Evolutionary conservation across 2,329 filamentous ascomycete genomes (phyloP), one percentile per base, ranked within the genome.

Genomic region (Beauveria sp.): DNA sequence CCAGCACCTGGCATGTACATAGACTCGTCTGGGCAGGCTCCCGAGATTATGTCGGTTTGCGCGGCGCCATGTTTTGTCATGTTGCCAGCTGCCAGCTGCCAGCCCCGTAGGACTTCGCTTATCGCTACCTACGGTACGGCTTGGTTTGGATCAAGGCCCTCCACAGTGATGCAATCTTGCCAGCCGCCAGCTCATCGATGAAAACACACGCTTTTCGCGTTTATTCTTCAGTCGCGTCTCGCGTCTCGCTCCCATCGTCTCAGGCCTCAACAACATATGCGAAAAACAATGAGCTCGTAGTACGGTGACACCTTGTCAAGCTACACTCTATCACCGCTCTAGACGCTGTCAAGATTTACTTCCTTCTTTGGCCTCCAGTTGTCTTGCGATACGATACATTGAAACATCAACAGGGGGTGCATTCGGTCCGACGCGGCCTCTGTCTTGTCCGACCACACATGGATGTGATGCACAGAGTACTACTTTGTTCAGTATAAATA

Each of bases 201-300:
- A 30, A 41, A 47, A 5, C n/a, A 20, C 57, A 47, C 50, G 22
- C 16, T 20, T 37, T 54, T 60, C 41, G 58, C 48, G 58, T 60
- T 54, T 60, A 30, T 60, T 60, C 2, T 60, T 60, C 28, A 14
- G 46, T n/a, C 58, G 58, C 58, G 58, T 54, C 40, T 47, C 57
- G 50, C 57, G 40, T n/a, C 28, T 48, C 26, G 18, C 50, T 60
- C 9, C 26, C 56, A 59, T 34, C n/a, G 2, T 52, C 34, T 3
- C 8, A 37, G 8, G 12, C 40, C 8, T 47, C 26, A 30, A n/a
- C 7, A 18, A 18, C 10, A 3, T 54, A 24, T 59, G 30, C 50
- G 22, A 10, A 30, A 60, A 54, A 50, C 18, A 16, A 12, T 28
- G 12, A 37, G 14, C 14, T 22, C 16, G 22, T 12, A 30, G 7